Evolutionary conservation across 1,284 basidiomycete species (phyloP).

Genomic region (Earliella scabrosa): DNA sequence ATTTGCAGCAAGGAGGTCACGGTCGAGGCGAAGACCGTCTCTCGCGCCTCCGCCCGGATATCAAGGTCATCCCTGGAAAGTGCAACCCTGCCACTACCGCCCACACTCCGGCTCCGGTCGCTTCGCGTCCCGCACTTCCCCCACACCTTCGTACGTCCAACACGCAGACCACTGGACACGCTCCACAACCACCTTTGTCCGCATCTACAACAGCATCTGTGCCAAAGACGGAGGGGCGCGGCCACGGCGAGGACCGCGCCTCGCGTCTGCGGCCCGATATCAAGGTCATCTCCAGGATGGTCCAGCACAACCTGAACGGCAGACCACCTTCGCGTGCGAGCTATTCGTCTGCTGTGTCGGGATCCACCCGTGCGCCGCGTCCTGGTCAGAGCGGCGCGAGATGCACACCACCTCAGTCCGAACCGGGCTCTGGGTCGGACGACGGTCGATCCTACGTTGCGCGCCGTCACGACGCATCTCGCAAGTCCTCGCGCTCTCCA

Average conservation of each 20-base stretch:
- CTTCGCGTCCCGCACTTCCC: neutral
- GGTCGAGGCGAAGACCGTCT: neutral
- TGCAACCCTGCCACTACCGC: neutral
- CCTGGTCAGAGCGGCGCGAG: too few relatives aligned
- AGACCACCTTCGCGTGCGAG: neutral
- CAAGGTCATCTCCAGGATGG: neutral
- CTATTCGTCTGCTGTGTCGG: neutral
- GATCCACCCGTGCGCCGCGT: too few relatives aligned
- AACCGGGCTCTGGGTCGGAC: too few relatives aligned
- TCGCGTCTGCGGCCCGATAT: neutral
- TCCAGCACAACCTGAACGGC: neutral
- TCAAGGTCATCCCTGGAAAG: neutral
- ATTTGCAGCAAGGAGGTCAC: neutral
- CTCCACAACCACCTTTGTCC: too few relatives aligned
- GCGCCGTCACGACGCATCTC: too few relatives aligned
- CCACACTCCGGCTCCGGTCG: neutral
- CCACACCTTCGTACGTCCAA: neutral
- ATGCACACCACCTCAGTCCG: too few relatives aligned
- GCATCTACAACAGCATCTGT: too few relatives aligned
- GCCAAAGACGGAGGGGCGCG: too few relatives aligned
- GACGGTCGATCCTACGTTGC: too few relatives aligned
- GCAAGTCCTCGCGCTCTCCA: too few relatives aligned
- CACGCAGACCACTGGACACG: neutral
- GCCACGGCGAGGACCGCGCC: neutral
- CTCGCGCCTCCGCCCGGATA: neutral